A percentile compares a stretch with the other conserved stretches of the same genome.
These are phyloP conservation scores for Triticum urartu DNA, from an alignment of 176 grass and related monocot species.

Conservation along the genomic window DNA sequence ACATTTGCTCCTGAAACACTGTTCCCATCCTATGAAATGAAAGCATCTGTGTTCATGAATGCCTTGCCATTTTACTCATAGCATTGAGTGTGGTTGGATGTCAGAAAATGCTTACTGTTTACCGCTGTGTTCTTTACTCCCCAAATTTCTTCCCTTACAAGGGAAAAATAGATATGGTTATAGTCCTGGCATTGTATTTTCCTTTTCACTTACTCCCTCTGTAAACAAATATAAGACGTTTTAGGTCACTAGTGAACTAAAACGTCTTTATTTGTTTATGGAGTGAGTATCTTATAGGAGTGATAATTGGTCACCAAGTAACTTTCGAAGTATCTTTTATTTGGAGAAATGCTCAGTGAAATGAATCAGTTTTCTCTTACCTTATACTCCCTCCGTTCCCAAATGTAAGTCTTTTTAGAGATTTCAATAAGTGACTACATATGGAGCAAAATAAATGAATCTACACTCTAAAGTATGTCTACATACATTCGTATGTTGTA, in stretches of 20 bases:
- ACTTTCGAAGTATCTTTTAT: not conserved
- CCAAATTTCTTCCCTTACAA: not conserved
- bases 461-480: no score
- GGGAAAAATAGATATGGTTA: not conserved
- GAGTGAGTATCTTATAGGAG: not conserved
- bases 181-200: not conserved
- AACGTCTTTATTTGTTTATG: no score
- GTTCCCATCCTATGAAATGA: slow-evolving; percentile 18
- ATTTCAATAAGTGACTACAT: no score
- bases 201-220: not conserved
- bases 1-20: slow-evolving; percentile 21
- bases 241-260: no score
- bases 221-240: no score
- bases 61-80: not conserved
- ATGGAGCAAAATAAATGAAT: no score
- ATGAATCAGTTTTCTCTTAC: not conserved
- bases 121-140: not conserved
- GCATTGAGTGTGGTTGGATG: not conserved
- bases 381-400: not conserved
- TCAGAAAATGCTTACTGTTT: not conserved
- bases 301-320: not conserved
- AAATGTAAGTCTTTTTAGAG: no score
- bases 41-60: not conserved
- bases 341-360: not conserved
- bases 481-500: no score